Evolutionary conservation across 2,329 filamentous ascomycete species (phyloP).

Genomic region (Talaromyces sp.): DNA sequence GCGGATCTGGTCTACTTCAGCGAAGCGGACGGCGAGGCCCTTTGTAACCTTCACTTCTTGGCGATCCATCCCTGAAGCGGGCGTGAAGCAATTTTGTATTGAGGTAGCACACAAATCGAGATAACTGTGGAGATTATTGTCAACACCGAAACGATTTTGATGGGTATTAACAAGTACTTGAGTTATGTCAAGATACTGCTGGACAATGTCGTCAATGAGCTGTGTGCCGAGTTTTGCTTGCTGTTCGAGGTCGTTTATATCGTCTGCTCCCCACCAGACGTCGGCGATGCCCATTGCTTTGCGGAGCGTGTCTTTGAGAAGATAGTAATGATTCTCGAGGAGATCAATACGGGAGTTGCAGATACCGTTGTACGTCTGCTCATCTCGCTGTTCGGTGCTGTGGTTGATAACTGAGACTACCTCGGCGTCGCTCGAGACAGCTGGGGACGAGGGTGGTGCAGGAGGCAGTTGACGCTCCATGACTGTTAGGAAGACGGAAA

Average conservation of each 20-base stretch:
- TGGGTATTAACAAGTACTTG: not conserved
- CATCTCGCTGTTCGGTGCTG: slow-evolving; percentile 1
- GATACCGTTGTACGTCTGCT: not conserved
- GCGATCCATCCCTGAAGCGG: not conserved
- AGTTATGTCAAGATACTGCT: not conserved
- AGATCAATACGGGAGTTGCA: not conserved
- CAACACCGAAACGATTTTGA: not conserved
- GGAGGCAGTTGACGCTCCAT: not conserved
- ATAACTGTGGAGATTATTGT: not conserved
- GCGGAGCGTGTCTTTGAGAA: not conserved
- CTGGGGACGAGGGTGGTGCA: not conserved
- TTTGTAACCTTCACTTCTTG: not conserved
- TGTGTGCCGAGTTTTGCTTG: not conserved
- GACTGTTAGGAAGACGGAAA: not conserved
- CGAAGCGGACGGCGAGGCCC: not conserved
- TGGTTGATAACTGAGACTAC: not conserved
- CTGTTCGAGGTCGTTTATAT: not conserved
- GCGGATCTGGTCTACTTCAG: not conserved
- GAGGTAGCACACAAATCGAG: not conserved
- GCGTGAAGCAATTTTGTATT: not conserved
- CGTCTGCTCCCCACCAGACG: slow-evolving; percentile 7
- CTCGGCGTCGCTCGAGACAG: not conserved
- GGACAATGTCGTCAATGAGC: not conserved
- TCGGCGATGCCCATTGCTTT: slow-evolving; percentile 1
- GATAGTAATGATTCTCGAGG: not conserved